Evolutionary conservation across 768 basidiomycete species (phyloP), one percentile per base, ranked within the genome.

Genomic region (Boletus reticuloceps): DNA sequence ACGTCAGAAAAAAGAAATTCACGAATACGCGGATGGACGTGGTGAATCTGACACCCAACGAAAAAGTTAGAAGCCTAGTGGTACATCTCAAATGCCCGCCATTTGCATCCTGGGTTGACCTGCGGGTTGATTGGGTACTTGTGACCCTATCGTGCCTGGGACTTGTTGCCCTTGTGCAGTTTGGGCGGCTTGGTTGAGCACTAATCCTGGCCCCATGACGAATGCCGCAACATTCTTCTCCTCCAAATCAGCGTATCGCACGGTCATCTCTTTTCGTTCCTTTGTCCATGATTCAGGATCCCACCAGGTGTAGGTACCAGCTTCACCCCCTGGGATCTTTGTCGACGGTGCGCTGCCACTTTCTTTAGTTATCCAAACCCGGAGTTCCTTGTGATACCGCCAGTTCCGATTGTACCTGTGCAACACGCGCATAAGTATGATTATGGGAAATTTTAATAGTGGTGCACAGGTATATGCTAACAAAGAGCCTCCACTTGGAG

Each of bases 341-440:
- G 84, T 81, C 55, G 87, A 87, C 46, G 86, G 85, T 50, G 82
- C 76, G 51, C 88, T 86, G 20, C 88, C 88, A 37, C 82, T 85
- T 72, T 96, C 93, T 66, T 95, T 95, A 44, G 92, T 95, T 72
- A 97, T 74, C 86, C 86, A 84, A 29, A 72, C 66, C 80, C 85
- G 86, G 47, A 91, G 79, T 63, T 94, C 91, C 71, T 94, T 97
- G 82, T 97, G 94, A 73, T 89, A 97, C 56, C 95, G 80, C 94
- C 95, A 98, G 71, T 94, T 94, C 57, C 94, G 88, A 71, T 90
- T 89, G 79, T 85, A 96, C 66, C 94, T 95, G 62, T 43, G 54
- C 22, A 44, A 43, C 47, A 42, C 17, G 40, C 38, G 22, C 41
- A 29, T 59, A 32, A 69, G 57, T 20, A 27, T 40, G 47, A 31